Evolutionary conservation across 805 yeast genomes (phyloP).

Genomic region (Candida pseudofarinosa): DNA sequence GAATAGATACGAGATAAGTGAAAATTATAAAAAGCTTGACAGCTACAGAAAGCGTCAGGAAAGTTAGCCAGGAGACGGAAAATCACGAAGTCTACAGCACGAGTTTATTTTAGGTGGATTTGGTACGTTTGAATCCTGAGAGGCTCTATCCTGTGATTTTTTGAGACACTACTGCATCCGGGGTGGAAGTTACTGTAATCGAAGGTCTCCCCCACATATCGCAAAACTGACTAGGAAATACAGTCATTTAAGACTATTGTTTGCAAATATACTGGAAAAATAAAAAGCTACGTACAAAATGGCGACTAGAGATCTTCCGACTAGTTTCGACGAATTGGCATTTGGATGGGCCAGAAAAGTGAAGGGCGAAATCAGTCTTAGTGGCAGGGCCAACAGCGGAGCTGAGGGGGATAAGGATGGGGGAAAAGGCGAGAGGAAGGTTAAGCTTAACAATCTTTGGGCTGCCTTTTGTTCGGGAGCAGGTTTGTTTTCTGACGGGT

Average conservation of each 20-base stretch:
- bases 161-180: not conserved
- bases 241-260: too few relatives aligned
- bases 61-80: too few relatives aligned
- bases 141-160: too few relatives aligned
- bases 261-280: too few relatives aligned
- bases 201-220: not conserved
- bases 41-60: not conserved
- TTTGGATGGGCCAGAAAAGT: slow-evolving; percentile 42
- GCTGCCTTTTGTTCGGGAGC: slow-evolving; percentile 84
- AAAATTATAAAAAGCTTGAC: not conserved
- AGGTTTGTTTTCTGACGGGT: slow-evolving; percentile 91
- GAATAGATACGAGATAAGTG: not conserved
- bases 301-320: slow-evolving; percentile 51
- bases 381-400: slow-evolving; percentile 17
- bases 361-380: slow-evolving; percentile 40
- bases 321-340: slow-evolving; percentile 30
- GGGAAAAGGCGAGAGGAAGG: slow-evolving; percentile 10
- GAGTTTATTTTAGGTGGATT: too few relatives aligned
- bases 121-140: too few relatives aligned
- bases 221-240: too few relatives aligned
- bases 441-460: slow-evolving; percentile 36
- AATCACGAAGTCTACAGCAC: too few relatives aligned
- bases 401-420: slow-evolving; percentile 21
- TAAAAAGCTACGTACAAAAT: slow-evolving; percentile 8
- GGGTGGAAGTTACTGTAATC: not conserved